These are phyloP conservation scores for Plasmodium coatneyi DNA, from an alignment of 169 alveolate genomes.

Conservation along the genomic window DNA sequence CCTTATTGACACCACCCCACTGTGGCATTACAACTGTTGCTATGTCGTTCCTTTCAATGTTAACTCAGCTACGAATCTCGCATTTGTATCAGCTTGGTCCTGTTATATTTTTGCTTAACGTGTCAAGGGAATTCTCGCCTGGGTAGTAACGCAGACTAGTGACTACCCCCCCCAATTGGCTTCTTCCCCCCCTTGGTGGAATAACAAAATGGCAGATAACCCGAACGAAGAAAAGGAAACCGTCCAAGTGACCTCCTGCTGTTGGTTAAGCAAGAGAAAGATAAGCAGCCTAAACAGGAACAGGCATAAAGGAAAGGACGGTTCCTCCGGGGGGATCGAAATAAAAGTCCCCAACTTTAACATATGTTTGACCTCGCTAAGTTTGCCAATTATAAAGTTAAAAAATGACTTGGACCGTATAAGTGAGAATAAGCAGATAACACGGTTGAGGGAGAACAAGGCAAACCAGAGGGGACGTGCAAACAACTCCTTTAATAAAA, in stretches of 20 bases:
- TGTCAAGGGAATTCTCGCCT: neutral
- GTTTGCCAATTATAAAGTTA: constrained; percentile 39
- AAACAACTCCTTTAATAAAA: neutral
- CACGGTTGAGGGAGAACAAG: constrained; percentile 25
- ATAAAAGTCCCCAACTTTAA: constrained; percentile 11
- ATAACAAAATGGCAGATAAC: neutral
- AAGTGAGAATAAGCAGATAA: constrained; percentile 54
- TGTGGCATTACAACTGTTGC: neutral
- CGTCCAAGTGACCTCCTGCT: constrained; percentile 26
- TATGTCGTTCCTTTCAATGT: neutral
- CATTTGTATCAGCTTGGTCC: neutral
- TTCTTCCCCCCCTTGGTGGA: neutral
- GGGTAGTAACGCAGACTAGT: neutral
- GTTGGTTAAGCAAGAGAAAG: constrained; percentile 46
- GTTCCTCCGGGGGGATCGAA: neutral
- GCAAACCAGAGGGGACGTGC: neutral
- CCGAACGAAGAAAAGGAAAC: constrained; percentile 19
- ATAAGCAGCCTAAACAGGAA: neutral
- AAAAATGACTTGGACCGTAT: constrained; percentile 51
- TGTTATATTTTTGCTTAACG: neutral
- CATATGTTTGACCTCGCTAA: constrained; percentile 27
- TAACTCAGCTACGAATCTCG: neutral
- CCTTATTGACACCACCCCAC: neutral
- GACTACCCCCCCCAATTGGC: neutral
- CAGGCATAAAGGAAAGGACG: neutral